Evolutionary conservation across 1,284 basidiomycete species (phyloP), one percentile per base, ranked within the genome.

Genomic region (Rhodotorula mucilaginosa): DNA sequence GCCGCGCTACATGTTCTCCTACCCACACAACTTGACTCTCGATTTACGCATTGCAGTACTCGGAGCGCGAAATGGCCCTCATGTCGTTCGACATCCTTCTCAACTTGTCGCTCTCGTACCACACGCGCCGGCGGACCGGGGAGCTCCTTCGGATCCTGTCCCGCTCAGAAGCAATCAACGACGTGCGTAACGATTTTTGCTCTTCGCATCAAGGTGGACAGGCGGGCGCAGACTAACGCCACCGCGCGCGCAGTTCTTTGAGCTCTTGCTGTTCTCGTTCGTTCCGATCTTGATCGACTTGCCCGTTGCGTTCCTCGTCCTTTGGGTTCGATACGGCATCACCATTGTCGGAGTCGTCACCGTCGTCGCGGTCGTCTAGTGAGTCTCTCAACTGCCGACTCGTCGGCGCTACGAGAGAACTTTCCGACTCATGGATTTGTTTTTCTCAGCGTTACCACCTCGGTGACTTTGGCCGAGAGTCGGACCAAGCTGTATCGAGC

Each of bases 31-130:
- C 23, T n/a, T 51, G 18, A 54, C n/a, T 54, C 23, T n/a, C 12
- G 18, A 18, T 29, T 29, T 10, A 10, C 54, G 26, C 15, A 6
- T 29, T 13, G 18, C 54, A 68, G 44, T 70, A 72, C 58, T 70
- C 69, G 87, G 77, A 79, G 62, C 65, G 77, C 46, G 77, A 89
- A 80, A 90, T 94, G 88, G 89, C 89, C 0, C 86, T 88, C 76
- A 83, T 92, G 68, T 88, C 89, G 7, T 90, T 90, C 80, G 87
- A 91, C 71, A 91, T 92, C 77, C 81, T 93, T 16, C 84, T 93
- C 21, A 90, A 90, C 48, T 49, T 68, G 13, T 63, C 61, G 26
- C n/a, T 68, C 19, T 26, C 61, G 13, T 95, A 90, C 86, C 90
- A 94, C 81, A 89, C 87, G 18, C 86, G 86, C 73, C 86, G 87